These are phyloP conservation scores for Globisporangium sylvaticum DNA, from an alignment of 352 stramenopile species.

Conservation along the genomic window DNA sequence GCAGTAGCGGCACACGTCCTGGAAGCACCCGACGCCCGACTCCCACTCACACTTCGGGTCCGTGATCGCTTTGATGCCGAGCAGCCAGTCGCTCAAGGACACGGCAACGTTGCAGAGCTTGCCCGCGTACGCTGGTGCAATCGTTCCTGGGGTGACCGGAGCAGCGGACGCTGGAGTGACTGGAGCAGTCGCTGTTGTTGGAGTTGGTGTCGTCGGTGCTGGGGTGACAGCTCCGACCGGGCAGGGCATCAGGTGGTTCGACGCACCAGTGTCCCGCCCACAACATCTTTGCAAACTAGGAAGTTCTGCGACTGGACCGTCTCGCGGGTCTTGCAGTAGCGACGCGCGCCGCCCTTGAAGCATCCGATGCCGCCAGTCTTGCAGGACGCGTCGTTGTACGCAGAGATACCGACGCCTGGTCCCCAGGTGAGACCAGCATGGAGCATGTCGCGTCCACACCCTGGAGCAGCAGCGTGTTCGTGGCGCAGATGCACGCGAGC, in stretches of 20 bases:
- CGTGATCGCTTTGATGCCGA: neutral
- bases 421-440: slow-evolving; percentile 4
- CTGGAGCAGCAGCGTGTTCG: neutral
- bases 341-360: slow-evolving; percentile 11
- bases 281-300: neutral
- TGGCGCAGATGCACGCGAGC: slow-evolving; percentile 1
- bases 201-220: neutral
- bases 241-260: too few species aligned
- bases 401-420: slow-evolving; percentile 12
- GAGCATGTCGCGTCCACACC: neutral
- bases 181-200: too few species aligned
- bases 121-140: too few species aligned
- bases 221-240: too few species aligned
- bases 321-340: slow-evolving; percentile 22
- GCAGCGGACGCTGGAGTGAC: too few species aligned
- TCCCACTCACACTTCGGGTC: too few species aligned
- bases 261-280: too few species aligned
- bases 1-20: slow-evolving; percentile 12
- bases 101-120: too few species aligned
- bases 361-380: slow-evolving; percentile 20
- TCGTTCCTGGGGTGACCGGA: too few species aligned
- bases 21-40: too few species aligned
- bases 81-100: too few species aligned
- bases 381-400: slow-evolving; percentile 13
- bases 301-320: slow-evolving; percentile 17